Conservation (phyloP, 2,329 filamentous ascomycete species). For the Chrysosporium keratinophilum region DNA sequence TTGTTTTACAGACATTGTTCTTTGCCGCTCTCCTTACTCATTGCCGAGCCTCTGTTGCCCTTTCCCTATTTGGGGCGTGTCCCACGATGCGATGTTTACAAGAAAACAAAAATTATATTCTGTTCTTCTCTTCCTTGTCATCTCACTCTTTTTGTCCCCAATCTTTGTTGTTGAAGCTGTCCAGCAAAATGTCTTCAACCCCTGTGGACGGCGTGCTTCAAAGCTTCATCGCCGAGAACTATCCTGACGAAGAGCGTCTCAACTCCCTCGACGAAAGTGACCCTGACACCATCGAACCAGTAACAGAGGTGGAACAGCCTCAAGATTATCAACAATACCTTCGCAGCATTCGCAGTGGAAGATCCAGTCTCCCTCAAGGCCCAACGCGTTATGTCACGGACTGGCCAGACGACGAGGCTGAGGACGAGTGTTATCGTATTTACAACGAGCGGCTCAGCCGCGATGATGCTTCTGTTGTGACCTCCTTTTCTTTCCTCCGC, state of each 20-base stretch:
- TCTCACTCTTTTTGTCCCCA: background rate
- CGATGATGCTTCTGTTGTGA: conserved; percentile 55
- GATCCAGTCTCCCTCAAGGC: conserved; percentile 9
- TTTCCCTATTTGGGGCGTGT: conserved; percentile 11
- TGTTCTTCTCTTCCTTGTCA: background rate
- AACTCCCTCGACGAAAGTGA: background rate
- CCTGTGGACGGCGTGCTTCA: background rate
- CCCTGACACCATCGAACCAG: background rate
- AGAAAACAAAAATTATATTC: background rate
- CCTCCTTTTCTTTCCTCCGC: conserved; percentile 70
- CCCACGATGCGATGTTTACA: conserved; percentile 2
- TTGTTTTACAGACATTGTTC: background rate
- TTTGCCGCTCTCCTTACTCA: conserved; percentile 3
- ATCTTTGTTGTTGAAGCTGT: background rate
- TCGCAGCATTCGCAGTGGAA: conserved; percentile 27
- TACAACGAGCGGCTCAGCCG: conserved; percentile 28
- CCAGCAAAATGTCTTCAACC: conserved; percentile 6
- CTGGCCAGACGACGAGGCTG: conserved; percentile 26
- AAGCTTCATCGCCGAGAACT: conserved; percentile 4
- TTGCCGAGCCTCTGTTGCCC: conserved; percentile 11
- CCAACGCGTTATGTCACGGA: conserved; percentile 27
- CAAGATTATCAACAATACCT: conserved; percentile 32
- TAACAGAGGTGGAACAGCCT: background rate
- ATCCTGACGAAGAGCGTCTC: background rate
- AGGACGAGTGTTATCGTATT: conserved; percentile 16